Conservation (phyloP, 2,329 filamentous ascomycete genomes). For the Cytospora chrysosperma region DNA sequence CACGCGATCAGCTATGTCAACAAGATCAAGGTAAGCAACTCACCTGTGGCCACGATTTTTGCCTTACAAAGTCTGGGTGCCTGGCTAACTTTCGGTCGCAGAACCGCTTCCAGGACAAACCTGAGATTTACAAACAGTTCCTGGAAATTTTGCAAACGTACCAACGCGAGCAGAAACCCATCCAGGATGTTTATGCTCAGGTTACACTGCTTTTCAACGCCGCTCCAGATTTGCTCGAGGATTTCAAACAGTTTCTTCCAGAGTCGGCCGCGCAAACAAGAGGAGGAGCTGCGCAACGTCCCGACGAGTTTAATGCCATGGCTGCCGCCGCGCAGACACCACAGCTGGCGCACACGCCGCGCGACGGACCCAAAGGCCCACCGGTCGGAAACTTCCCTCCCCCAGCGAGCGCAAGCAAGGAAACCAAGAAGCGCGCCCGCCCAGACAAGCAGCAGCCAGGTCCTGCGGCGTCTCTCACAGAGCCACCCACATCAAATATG, state of each 20-base stretch:
- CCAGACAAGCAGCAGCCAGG: conserved; percentile 53
- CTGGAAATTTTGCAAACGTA: conserved; percentile 98
- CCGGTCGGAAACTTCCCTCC: conserved; percentile 94
- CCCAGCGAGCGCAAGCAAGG: conserved; percentile 75
- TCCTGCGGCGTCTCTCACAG: conserved; percentile 41
- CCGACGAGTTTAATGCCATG: conserved; percentile 61
- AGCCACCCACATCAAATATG: conserved; percentile 35
- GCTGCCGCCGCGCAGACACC: conserved; percentile 53
- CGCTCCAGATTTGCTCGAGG: conserved; percentile 90
- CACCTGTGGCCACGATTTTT: background rate
- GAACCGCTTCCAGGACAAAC: conserved; percentile 95
- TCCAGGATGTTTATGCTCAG: conserved; percentile 96
- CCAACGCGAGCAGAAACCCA: conserved; percentile 95
- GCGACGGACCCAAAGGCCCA: conserved; percentile 76
- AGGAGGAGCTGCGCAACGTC: conserved; percentile 62
- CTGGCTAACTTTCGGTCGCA: conserved; percentile 38
- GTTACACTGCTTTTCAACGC: conserved; percentile 92
- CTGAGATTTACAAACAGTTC: conserved; percentile 99
- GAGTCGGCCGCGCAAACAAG: conserved; percentile 68
- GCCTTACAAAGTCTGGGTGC: conserved; percentile 14
- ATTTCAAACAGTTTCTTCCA: conserved; percentile 97
- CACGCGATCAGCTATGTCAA: conserved; percentile 99
- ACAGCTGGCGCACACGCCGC: conserved; percentile 47
- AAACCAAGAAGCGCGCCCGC: conserved; percentile 83
- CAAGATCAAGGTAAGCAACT: conserved; percentile 84